Evolutionary conservation across 129 eudicot genomes (phyloP), one percentile per base, ranked within the genome.

Genomic region (Glebionis coronaria): DNA sequence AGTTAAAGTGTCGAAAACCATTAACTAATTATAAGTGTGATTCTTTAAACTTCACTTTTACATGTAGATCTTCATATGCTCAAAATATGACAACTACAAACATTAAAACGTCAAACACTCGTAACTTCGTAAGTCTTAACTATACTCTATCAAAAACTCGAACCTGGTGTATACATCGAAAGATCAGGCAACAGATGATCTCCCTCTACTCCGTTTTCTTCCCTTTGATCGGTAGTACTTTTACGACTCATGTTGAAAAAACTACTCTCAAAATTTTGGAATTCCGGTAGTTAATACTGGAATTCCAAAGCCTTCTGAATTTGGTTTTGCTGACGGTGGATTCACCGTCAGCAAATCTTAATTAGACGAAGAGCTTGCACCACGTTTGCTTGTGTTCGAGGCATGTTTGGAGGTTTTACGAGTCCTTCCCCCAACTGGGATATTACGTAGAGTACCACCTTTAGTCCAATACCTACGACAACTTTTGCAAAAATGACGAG

Each of bases 401-500:
- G 70, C 9, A 5, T 88, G 86, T 69, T 84, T 88, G 28, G 81
- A 25, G 72, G 31, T 76, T 74, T 89, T 89, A 7, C 93, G 73
- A 9, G 83, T 78, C 11, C 76, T 82, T 46, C 93, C 96, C 28
- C 93, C 96, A 20, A 88, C 69, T 0, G 92, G 96, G 51, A 88
- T 82, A 76, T 88, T 88, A 2, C 92, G 74, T 9, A 88, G 79
- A 11, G 89, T 74, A 28, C 96, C 96, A 46, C 96, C 96, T 73
- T 88, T 89, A n/a, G 96, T 89, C 96, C 96, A 89, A 51, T 89
- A 89, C 11, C 96, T 69, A 1, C 71, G 71, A 45, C 96, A 89
- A 67, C 67, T 81, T 78, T 83, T 85, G 72, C 96, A 89, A 49
- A 78, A 89, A 59, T 85, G 85, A 4, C 93, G 85, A 1, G 96